Evolutionary conservation across 2,329 filamentous ascomycete genomes (phyloP).

Genomic region (Ramularia collo-cygni): DNA sequence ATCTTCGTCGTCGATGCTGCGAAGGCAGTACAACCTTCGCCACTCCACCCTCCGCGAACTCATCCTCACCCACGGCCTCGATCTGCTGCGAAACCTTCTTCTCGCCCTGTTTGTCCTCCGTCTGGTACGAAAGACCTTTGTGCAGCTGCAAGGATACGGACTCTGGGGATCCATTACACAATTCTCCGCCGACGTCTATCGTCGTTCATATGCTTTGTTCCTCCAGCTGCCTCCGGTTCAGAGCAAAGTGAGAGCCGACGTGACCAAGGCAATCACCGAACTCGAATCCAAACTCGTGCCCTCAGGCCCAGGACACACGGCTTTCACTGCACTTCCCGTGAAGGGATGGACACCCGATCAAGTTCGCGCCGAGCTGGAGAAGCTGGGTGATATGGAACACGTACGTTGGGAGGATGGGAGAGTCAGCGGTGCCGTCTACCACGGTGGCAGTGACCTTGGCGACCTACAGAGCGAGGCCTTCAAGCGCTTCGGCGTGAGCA

Average conservation of each 20-base stretch:
- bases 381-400: conserved; percentile 79
- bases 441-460: conserved; percentile 76
- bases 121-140: conserved; percentile 70
- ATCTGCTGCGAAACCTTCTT: conserved; percentile 67
- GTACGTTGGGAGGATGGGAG: conserved; percentile 94
- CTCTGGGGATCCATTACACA: conserved; percentile 70
- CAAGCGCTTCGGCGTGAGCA: conserved; percentile 87
- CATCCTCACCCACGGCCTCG: conserved; percentile 20
- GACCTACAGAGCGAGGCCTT: conserved; percentile 88
- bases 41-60: conserved; percentile 19
- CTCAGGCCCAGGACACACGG: conserved; percentile 60
- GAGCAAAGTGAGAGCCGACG: conserved; percentile 74
- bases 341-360: conserved; percentile 76
- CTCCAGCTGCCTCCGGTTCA: conserved; percentile 80
- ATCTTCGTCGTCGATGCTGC: conserved; percentile 7
- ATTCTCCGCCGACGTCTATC: conserved; percentile 63
- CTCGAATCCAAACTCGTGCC: conserved; percentile 79
- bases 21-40: conserved; percentile 19
- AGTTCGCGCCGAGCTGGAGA: conserved; percentile 70
- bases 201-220: conserved; percentile 76
- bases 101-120: conserved; percentile 84
- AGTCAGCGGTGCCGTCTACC: conserved; percentile 93
- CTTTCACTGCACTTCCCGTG: conserved; percentile 70
- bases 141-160: conserved; percentile 84
- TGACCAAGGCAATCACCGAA: conserved; percentile 71